Evolutionary conservation across 2,329 filamentous ascomycete genomes (phyloP).

Genomic region (Mariannaea sp.): DNA sequence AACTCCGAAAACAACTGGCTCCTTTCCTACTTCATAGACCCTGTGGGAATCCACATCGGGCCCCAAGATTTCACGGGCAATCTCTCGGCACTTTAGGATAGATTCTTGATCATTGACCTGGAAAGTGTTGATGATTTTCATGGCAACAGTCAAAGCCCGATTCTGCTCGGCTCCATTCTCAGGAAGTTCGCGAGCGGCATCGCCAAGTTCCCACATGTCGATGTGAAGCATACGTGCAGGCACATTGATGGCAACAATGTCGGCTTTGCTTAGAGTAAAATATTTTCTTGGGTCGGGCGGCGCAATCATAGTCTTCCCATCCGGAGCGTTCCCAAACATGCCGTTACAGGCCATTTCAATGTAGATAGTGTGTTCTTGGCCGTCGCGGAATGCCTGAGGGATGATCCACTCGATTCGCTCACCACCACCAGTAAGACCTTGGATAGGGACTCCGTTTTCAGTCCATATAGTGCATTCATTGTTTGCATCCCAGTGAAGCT

Average conservation of each 20-base stretch:
- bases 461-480: conserved; percentile 96
- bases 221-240: conserved; percentile 82
- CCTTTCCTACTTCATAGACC: conserved; percentile 78
- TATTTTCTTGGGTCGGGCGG: conserved; percentile 85
- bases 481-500: conserved; percentile 94
- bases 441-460: conserved; percentile 84
- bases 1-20: conserved; percentile 82
- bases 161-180: conserved; percentile 88
- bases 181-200: conserved; percentile 91
- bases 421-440: conserved; percentile 87
- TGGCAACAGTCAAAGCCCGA: conserved; percentile 80
- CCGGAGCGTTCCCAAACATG: conserved; percentile 94
- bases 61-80: conserved; percentile 83
- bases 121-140: conserved; percentile 88
- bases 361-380: conserved; percentile 86
- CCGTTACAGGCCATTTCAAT: conserved; percentile 98
- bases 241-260: conserved; percentile 88
- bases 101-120: conserved; percentile 79
- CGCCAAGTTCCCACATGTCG: conserved; percentile 95
- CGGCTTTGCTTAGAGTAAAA: conserved; percentile 75
- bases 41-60: conserved; percentile 78
- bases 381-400: conserved; percentile 79
- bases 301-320: conserved; percentile 79
- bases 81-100: conserved; percentile 78
- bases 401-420: conserved; percentile 93